These are phyloP conservation scores for Phytopythium vexans DNA, from an alignment of 352 stramenopile species.

Conservation along the genomic window DNA sequence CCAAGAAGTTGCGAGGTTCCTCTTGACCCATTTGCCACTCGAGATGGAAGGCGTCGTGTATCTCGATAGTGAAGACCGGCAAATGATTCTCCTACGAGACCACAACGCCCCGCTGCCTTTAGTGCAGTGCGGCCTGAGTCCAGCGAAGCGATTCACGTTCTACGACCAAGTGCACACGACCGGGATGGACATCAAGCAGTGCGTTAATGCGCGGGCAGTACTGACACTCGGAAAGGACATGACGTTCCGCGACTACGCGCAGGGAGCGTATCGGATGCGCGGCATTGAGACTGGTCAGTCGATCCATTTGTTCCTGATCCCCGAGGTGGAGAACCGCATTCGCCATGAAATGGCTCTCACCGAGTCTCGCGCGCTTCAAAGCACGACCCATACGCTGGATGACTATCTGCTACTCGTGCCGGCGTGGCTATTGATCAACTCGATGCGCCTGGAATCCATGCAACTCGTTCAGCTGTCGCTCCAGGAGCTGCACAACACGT, in stretches of 20 bases:
- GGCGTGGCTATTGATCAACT: constrained; percentile 98
- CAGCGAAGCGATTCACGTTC: constrained; percentile 89
- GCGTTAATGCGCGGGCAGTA: constrained; percentile 83
- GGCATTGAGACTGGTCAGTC: constrained; percentile 90
- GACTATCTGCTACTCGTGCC: constrained; percentile 78
- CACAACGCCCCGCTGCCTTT: constrained; percentile 94
- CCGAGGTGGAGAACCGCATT: constrained; percentile 90
- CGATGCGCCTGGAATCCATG: constrained; percentile 99
- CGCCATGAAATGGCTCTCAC: constrained; percentile 67
- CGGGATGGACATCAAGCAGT: constrained; percentile 93
- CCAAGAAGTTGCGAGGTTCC: constrained; percentile 79
- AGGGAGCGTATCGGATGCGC: constrained; percentile 91
- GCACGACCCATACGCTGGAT: constrained; percentile 24
- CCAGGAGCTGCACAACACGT: constrained; percentile 98
- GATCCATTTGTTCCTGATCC: constrained; percentile 92
- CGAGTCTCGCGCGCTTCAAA: constrained; percentile 17
- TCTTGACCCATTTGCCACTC: constrained; percentile 69
- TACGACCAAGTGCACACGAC: constrained; percentile 95
- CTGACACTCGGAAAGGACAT: constrained; percentile 96
- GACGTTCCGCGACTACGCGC: constrained; percentile 93
- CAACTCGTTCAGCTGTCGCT: constrained; percentile 98
- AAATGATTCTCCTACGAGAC: constrained; percentile 93
- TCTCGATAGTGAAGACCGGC: constrained; percentile 83
- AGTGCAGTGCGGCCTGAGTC: constrained; percentile 81
- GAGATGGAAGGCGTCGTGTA: constrained; percentile 92